Conservation (phyloP, 768 basidiomycete genomes). For the Peribolospora kevripleyi region DNA sequence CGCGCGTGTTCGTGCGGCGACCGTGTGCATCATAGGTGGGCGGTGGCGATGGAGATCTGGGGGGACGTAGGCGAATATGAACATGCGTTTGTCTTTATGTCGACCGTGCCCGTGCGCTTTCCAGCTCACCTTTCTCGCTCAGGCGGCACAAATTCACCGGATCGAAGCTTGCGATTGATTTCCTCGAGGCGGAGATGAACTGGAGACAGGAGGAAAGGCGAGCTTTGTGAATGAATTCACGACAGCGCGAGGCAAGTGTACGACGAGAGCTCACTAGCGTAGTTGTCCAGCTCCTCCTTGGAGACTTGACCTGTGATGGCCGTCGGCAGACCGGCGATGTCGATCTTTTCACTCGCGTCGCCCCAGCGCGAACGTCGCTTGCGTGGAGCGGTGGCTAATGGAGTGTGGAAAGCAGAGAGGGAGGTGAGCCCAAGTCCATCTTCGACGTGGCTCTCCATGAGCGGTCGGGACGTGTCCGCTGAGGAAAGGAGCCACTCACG, state of each 20-base stretch:
- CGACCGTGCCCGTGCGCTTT: neutral
- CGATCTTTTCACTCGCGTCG: conserved; percentile 46
- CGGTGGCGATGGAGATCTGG: conserved; percentile 79
- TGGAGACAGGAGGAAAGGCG: neutral
- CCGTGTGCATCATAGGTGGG: conserved; percentile 95
- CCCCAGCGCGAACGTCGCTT: conserved; percentile 97
- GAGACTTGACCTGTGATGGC: conserved; percentile 78
- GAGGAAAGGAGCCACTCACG: neutral
- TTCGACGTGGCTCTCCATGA: conserved; percentile 3
- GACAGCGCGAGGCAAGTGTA: neutral
- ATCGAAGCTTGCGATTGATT: conserved; percentile 77
- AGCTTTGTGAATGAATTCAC: too few species aligned
- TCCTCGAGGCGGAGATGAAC: conserved; percentile 83
- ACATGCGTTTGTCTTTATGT: neutral
- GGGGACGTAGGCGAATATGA: neutral
- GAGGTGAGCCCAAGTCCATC: neutral
- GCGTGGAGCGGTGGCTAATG: conserved; percentile 27
- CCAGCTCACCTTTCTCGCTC: conserved; percentile 54
- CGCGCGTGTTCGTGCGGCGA: conserved; percentile 91
- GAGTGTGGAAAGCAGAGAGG: neutral
- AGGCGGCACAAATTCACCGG: conserved; percentile 87
- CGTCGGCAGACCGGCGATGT: conserved; percentile 78
- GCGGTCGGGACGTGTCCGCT: conserved; percentile 6
- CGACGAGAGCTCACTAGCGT: conserved; percentile 31
- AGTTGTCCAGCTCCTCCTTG: conserved; percentile 86